Evolutionary conservation across 1,284 basidiomycete species (phyloP).

Genomic region (Boletus mariae): DNA sequence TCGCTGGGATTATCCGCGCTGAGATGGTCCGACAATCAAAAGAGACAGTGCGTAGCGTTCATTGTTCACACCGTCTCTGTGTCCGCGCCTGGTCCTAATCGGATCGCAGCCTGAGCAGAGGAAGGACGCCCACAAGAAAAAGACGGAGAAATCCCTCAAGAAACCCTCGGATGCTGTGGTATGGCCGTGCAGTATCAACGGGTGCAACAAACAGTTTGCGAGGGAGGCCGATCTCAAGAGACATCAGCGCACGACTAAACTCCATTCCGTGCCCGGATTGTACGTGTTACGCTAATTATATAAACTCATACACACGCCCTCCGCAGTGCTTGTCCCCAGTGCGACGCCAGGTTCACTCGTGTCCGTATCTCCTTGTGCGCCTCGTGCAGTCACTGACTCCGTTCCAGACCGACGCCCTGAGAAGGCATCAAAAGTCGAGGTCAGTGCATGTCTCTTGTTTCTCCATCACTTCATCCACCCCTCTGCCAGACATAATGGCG

Average conservation of each 20-base stretch:
- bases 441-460: slow-evolving; percentile 28
- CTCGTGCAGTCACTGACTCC: slow-evolving; percentile 12
- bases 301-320: slow-evolving; percentile 15
- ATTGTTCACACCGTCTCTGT: slow-evolving; percentile 13
- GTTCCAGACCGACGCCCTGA: slow-evolving; percentile 53
- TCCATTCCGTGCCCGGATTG: slow-evolving; percentile 68
- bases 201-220: slow-evolving; percentile 73
- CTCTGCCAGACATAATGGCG: slow-evolving; percentile 56
- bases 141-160: slow-evolving; percentile 32
- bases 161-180: slow-evolving; percentile 49
- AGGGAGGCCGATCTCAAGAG: slow-evolving; percentile 74
- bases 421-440: slow-evolving; percentile 67
- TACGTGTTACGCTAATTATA: slow-evolving; percentile 38
- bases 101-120: slow-evolving; percentile 41
- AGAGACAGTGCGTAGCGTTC: slow-evolving; percentile 33
- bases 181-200: slow-evolving; percentile 75
- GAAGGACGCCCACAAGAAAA: slow-evolving; percentile 47
- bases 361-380: slow-evolving; percentile 40
- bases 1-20: slow-evolving; percentile 24
- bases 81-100: slow-evolving; percentile 6
- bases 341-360: slow-evolving; percentile 71
- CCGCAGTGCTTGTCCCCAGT: slow-evolving; percentile 65
- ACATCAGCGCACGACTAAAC: slow-evolving; percentile 72
- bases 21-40: slow-evolving; percentile 33
- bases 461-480: slow-evolving; percentile 5